Percentiles rank a stretch among this genome's conserved stretches.
Conservation (phyloP, 2,329 filamentous ascomycete species). For the Colletotrichum abscissum region DNA sequence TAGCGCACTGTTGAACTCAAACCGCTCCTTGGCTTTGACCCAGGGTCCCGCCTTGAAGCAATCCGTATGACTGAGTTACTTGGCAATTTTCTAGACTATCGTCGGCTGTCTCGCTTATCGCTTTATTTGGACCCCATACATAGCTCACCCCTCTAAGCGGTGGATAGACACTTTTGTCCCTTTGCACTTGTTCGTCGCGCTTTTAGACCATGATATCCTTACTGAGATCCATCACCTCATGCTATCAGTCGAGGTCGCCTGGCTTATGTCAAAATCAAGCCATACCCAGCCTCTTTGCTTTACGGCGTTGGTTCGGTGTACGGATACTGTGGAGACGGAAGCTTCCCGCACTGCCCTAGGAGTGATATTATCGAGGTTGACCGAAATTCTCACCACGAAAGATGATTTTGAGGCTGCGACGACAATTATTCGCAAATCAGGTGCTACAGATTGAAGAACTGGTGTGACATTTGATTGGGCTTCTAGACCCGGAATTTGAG, state of each 20-base stretch:
- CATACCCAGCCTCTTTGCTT: background rate
- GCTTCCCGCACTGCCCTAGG: background rate
- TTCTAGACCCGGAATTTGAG: background rate
- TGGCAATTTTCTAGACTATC: background rate
- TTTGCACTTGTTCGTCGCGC: background rate
- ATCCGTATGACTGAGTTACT: background rate
- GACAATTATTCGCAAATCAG: background rate
- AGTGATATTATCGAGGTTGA: background rate
- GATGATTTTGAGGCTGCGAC: background rate
- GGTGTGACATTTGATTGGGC: background rate
- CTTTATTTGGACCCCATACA: background rate
- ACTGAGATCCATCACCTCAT: background rate
- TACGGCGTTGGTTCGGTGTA: background rate
- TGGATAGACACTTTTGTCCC: background rate
- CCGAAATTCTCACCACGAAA: background rate
- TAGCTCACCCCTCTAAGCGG: background rate
- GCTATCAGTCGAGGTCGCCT: background rate
- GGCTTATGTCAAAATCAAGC: background rate
- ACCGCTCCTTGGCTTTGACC: background rate
- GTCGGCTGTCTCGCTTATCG: constrained; percentile 21
- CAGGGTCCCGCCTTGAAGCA: background rate
- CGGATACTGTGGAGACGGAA: background rate
- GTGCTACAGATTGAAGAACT: background rate
- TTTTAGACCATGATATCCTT: background rate
- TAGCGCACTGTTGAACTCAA: constrained; percentile 13